Evolutionary conservation across 805 yeast genomes (phyloP), one percentile per base, ranked within the genome.

Genomic region (Kluyveromyces starmeri): DNA sequence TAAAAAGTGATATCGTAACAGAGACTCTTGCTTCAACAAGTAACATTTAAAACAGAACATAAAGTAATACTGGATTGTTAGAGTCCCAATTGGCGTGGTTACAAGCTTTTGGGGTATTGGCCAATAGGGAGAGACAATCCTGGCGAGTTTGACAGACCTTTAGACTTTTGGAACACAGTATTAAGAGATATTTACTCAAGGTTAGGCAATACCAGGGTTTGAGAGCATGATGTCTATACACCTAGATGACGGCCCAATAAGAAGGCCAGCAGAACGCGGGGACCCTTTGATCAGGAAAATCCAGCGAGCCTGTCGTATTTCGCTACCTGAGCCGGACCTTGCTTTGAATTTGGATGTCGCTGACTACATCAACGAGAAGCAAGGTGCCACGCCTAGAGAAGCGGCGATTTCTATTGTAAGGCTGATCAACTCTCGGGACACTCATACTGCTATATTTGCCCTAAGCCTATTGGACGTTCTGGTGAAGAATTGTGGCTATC

Each of bases 401-500:
- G 96, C 97, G 3, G 94, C 94, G 5, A 70, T 77, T 42, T 78
- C 88, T 5, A 77, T 88, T 42, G 96, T 81, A 35, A 79, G 78
- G 51, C 67, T 85, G 42, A 73, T 89, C 53, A 83, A 85, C 60
- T 79, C 80, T 45, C 70, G 84, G 50, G 92, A 83, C 46, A 76
- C 94, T 1, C 94, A 83, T 50, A 81, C 86, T 21, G 75, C 88
- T 4, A 75, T 81, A 37, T 77, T 88, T 51, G 96, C 96, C 7
- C 61, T 92, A 44, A 73, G 86, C 2, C 62, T 84, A 24, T 53
- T 92, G 41, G 99, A 92, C 54, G 84, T 84, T 35, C 65, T 92
- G 47, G 98, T 92, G 35, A 92, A 92, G 62, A 92, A 92, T 64
- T 92, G 99, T 64, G 98, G 97, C 4, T 92, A 89, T 58, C 96